Base-by-base conservation (phyloP, 352 stramenopile genomes). In the Pythium biforme region DNA sequence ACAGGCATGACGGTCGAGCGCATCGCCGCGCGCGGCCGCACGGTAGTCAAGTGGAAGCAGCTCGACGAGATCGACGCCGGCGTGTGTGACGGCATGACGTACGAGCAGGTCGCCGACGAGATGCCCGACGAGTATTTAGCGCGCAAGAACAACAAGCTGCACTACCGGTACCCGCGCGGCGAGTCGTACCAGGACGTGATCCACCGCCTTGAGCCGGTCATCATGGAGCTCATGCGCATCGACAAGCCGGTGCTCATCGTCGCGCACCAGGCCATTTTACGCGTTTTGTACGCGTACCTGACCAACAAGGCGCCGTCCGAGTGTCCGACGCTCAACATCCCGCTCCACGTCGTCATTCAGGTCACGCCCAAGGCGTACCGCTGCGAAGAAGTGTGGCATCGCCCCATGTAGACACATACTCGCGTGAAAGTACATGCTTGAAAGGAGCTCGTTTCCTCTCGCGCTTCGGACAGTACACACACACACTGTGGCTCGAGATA, bases 151-250 rank as follows among this genome's bases (percentile, higher is more conserved):
- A 92, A 92, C 70, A 92, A 92, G 59, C 68, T 92, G n/a, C 74
- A 91, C 71, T 92, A 92, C 64, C 83, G 85, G 19, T 94, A 92
- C 64, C 85, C 85, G n/a, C 83, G 89, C 76, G 95, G 95, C 56
- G 96, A 99, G 83, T 98, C 89, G 39, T 99, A 99, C 73, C 94
- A 98, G 74, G 97, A 99, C 69, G 90, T 99, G 56, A 98, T 98
- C 55, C 88, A 99, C 62, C 87, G 97, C 33, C 83, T 99, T 31
- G 96, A 99, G 80, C 94, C 96, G 4, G 88, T 99, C 39, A 97
- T 98, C 68, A 97, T 96, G 53, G 97, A 99, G 78, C 90, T 99
- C 73, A 97, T 98, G 89, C 84, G 96, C 17, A 97, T 96, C 51
- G 83, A 97, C 48, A 91, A 97, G 54, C 88, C 88, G 0, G 82